Conservation (phyloP, 208 protist species). For the Leishmania lainsoni region DNA sequence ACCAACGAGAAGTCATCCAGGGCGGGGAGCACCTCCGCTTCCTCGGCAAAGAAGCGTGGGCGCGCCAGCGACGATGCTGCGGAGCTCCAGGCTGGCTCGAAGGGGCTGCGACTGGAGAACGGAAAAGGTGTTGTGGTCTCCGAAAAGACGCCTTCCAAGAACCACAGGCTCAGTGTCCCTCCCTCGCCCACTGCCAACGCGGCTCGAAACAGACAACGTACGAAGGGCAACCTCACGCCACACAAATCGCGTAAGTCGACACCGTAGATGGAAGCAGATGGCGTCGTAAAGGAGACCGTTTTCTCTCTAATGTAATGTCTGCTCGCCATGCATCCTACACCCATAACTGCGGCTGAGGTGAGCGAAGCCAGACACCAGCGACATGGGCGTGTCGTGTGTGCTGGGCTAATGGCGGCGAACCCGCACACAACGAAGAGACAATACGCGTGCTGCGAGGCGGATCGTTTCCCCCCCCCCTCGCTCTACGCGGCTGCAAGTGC, state of each 20-base stretch:
- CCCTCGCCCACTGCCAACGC: conserved; percentile 18
- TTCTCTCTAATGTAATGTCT: background rate
- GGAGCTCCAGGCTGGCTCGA: background rate
- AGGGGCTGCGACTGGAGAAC: conserved; percentile 29
- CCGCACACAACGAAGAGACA: background rate
- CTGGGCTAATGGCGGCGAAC: background rate
- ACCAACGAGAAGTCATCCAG: background rate
- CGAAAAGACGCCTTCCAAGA: conserved; percentile 7
- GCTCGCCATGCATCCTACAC: background rate
- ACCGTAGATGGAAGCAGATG: background rate
- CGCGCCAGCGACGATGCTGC: background rate
- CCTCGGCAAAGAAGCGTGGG: background rate
- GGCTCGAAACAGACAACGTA: background rate
- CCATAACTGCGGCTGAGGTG: background rate
- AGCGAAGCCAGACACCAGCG: background rate
- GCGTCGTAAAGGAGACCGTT: background rate
- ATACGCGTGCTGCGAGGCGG: background rate
- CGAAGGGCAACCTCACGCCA: background rate
- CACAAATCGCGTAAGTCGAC: background rate
- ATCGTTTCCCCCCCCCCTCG: too few species aligned
- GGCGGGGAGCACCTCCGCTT: background rate
- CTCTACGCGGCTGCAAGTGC: too few species aligned
- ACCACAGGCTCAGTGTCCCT: conserved; percentile 44
- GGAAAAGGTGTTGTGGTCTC: background rate
- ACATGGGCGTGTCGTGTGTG: background rate